These are phyloP conservation scores for Adiantum capillusveneris DNA, from an alignment of 75 land plant species.

Conservation along the genomic window DNA sequence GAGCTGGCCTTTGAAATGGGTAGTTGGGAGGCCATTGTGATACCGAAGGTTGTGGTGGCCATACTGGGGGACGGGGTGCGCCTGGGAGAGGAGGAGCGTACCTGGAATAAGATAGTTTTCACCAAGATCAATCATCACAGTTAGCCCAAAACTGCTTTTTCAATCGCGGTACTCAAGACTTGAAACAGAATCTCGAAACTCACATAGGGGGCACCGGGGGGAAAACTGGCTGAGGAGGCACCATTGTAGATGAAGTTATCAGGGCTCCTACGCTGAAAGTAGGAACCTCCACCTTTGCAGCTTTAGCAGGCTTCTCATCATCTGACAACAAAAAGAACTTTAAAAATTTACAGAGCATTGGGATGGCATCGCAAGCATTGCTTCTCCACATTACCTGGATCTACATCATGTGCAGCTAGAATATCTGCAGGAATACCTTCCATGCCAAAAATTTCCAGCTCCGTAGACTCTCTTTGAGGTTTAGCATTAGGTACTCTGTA, in stretches of 20 bases:
- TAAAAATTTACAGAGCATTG: no score
- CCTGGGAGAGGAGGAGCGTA: slow-evolving; percentile 34
- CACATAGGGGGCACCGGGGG: slow-evolving; percentile 56
- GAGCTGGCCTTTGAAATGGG: slow-evolving; percentile 26
- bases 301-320: slow-evolving; percentile 68
- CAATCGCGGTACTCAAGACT: no score
- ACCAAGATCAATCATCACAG: no score
- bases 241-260: slow-evolving; percentile 45
- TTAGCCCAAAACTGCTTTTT: no score
- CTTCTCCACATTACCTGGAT: slow-evolving; percentile 40
- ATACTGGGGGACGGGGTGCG: slow-evolving; percentile 36
- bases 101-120: slow-evolving; percentile 11
- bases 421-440: slow-evolving; percentile 86
- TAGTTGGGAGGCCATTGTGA: slow-evolving; percentile 66
- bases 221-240: slow-evolving; percentile 57
- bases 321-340: slow-evolving; percentile 37
- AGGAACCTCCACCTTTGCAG: slow-evolving; percentile 69
- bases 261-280: slow-evolving; percentile 37
- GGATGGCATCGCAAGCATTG: background rate
- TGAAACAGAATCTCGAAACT: no score
- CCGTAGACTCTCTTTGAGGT: slow-evolving; percentile 88
- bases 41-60: slow-evolving; percentile 51
- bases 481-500: slow-evolving; percentile 93
- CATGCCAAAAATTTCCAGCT: slow-evolving; percentile 92
- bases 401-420: slow-evolving; percentile 92